These are phyloP conservation scores for Coniophora puteana DNA, from an alignment of 1,284 basidiomycete genomes.

Conservation along the genomic window DNA sequence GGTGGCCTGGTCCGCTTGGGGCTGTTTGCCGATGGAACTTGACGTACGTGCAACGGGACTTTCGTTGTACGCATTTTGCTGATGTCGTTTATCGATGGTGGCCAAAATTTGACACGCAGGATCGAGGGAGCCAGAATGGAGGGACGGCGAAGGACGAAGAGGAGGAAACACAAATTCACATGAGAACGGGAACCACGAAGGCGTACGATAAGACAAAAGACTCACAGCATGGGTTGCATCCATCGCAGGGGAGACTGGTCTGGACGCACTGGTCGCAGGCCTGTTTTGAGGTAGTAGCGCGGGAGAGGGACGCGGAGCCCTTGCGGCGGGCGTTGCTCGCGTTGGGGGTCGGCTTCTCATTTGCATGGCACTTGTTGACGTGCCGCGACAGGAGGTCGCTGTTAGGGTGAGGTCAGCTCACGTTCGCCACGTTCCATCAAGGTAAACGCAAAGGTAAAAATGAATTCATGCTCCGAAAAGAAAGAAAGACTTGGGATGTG, in stretches of 20 bases:
- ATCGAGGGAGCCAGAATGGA: constrained; percentile 1
- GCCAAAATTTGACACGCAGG: too few relatives aligned
- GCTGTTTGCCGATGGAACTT: constrained; percentile 84
- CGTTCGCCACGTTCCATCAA: too few relatives aligned
- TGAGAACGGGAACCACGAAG: not conserved
- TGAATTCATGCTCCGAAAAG: too few relatives aligned
- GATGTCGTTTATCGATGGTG: too few relatives aligned
- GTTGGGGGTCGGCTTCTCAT: constrained; percentile 56
- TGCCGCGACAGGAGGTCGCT: constrained; percentile 87
- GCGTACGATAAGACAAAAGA: constrained; percentile 14
- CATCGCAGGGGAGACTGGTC: constrained; percentile 77
- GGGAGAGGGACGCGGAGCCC: constrained; percentile 55
- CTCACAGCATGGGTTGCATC: constrained; percentile 76
- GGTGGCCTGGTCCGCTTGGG: constrained; percentile 66
- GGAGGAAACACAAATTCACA: constrained; percentile 1
- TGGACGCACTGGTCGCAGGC: constrained; percentile 87
- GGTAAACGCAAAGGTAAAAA: constrained; percentile 5
- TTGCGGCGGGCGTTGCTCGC: constrained; percentile 40
- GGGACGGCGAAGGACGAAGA: constrained; percentile 6
- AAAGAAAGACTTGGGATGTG: too few relatives aligned
- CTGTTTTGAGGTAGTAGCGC: constrained; percentile 75
- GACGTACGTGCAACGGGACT: constrained; percentile 77
- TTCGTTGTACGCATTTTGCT: constrained; percentile 79
- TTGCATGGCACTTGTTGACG: constrained; percentile 85
- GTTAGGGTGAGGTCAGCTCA: constrained; percentile 9